Evolutionary conservation across 192 early-diverging fungal genomes (phyloP).

Genomic region (Irineochytrium annulatum): DNA sequence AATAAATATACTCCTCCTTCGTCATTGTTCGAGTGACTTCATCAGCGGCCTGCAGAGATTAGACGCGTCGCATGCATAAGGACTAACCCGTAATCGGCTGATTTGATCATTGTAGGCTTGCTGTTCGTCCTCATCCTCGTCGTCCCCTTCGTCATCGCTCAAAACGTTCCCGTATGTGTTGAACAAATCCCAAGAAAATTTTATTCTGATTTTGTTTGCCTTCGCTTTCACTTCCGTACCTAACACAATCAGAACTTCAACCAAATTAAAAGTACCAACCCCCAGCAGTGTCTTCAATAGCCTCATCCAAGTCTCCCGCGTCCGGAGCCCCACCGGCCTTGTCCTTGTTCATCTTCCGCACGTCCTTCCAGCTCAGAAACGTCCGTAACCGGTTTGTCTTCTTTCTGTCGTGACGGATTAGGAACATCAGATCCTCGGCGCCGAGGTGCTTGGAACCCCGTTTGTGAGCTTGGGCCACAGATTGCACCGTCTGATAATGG

Average conservation of each 20-base stretch:
- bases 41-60: constrained; percentile 67
- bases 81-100: constrained; percentile 61
- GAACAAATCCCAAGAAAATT: constrained; percentile 90
- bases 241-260: background rate
- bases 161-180: constrained; percentile 74
- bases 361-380: constrained; percentile 94
- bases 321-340: constrained; percentile 55
- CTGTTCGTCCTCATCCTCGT: constrained; percentile 75
- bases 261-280: constrained; percentile 1
- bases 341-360: constrained; percentile 89
- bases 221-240: constrained; percentile 27
- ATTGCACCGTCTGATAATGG: constrained; percentile 65
- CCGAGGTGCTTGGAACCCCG: constrained; percentile 75
- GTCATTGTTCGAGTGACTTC: constrained; percentile 91
- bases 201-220: constrained; percentile 66
- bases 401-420: constrained; percentile 90
- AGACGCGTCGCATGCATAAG: background rate
- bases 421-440: constrained; percentile 92
- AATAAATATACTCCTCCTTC: constrained; percentile 98
- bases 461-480: constrained; percentile 79
- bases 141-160: constrained; percentile 73
- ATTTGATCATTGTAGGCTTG: constrained; percentile 88
- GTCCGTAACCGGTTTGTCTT: constrained; percentile 88
- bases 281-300: background rate
- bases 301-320: constrained; percentile 28